Evolutionary conservation across 2,329 filamentous ascomycete species (phyloP), one percentile per base, ranked within the genome.

Genomic region (Ceratocystiopsis minuta): DNA sequence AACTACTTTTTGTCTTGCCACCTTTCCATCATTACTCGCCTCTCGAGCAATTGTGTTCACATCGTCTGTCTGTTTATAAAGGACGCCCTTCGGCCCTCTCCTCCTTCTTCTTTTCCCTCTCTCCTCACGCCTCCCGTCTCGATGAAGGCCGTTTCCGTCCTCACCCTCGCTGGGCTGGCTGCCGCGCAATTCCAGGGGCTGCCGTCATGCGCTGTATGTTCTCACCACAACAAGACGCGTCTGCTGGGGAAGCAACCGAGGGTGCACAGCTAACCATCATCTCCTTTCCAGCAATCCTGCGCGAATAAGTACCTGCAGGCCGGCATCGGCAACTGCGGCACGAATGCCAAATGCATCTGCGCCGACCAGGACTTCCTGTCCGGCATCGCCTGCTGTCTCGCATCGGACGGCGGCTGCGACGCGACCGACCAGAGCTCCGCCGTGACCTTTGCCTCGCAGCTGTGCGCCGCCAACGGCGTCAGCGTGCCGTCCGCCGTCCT

Each of bases 141-240:
- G 34, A 72, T 72, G 68, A 70, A 67, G 60, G 46, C 60, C 47
- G 46, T 50, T 32, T 45, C 50, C 43, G 55, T 66, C 44, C 50
- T 67, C 51, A 55, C 70, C 48, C 55, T 64, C 46, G 57, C 74
- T 51, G 65, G 65, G 58, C 58, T 75, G 45, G 64, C 68, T 48
- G 57, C 61, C 46, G 68, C 68, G 34, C 70, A 72, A 53, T 52
- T 65, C 43, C 49, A 52, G 28, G 53, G 51, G 34, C 63, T 71
- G 39, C 75, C 70, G 15, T 45, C 48, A 11, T 78, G 67, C 51
- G 72, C 72, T 48, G 72, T 77, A 63, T 53, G 70, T 65, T 16
- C 11, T 16, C 14, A 9, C 16, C 37, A n/a, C n/a, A n/a, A n/a
- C n/a, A n/a, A n/a, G n/a, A n/a, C n/a, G n/a, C n/a, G n/a, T n/a